Conservation (phyloP, 2,329 filamentous ascomycete genomes). For the Myriosclerotinia duriaeana region DNA sequence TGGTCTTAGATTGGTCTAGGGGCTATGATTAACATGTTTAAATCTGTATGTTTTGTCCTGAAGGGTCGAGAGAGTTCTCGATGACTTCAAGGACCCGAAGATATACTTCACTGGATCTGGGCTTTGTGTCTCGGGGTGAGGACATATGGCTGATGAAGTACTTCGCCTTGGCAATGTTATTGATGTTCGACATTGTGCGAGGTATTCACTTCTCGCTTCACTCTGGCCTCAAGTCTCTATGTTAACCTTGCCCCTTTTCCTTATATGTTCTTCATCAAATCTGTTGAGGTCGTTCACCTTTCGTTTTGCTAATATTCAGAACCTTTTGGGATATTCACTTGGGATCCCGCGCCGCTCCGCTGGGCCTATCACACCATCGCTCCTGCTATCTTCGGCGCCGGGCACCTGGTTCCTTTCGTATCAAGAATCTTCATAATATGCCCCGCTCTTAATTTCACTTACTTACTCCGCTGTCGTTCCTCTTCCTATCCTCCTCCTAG, state of each 20-base stretch:
- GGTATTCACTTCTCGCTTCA: background rate
- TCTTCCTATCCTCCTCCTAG: background rate
- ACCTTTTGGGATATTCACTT: background rate
- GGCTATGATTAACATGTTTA: background rate
- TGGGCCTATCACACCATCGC: background rate
- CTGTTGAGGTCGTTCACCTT: background rate
- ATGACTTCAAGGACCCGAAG: background rate
- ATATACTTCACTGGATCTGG: no score
- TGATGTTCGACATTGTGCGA: background rate
- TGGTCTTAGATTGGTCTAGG: background rate
- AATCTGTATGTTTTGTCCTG: background rate
- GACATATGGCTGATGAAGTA: background rate
- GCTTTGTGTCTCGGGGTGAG: background rate
- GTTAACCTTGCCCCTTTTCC: background rate
- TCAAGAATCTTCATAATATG: fast-evolving
- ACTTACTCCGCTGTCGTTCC: background rate
- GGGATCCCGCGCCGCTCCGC: background rate
- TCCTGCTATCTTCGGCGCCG: background rate
- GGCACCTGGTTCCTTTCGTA: background rate
- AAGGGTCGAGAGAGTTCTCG: background rate
- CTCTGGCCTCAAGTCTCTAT: background rate
- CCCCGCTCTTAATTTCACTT: background rate
- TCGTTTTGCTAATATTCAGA: background rate
- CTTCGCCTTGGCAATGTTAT: background rate
- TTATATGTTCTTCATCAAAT: background rate